Evolutionary conservation across 371 early-diverging fungal species (phyloP).

Genomic region (Lichtheimia hyalospora): DNA sequence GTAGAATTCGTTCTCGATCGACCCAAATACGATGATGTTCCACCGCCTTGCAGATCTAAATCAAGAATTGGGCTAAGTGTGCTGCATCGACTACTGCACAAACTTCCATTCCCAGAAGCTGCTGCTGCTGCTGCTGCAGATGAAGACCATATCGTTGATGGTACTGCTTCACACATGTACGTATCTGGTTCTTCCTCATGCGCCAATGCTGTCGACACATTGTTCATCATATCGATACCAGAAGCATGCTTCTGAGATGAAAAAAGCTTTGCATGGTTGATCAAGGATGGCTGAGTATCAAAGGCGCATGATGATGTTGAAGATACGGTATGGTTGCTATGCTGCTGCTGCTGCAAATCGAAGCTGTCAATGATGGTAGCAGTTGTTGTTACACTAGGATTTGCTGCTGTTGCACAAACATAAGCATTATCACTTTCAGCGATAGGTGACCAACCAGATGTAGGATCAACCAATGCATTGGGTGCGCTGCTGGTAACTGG

Average conservation of each 20-base stretch:
- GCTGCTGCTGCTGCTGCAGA: slow-evolving; percentile 5
- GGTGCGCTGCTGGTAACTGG: background rate
- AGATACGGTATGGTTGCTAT: background rate
- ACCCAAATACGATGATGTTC: background rate
- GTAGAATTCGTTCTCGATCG: slow-evolving; percentile 7
- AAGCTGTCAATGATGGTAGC: background rate
- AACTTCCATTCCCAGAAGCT: slow-evolving; percentile 1
- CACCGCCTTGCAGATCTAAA: slow-evolving; percentile 1
- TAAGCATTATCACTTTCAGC: background rate
- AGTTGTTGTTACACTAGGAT: background rate
- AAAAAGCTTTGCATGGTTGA: background rate
- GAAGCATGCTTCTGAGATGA: slow-evolving; percentile 9
- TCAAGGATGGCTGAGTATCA: too few species aligned
- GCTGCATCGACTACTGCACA: slow-evolving; percentile 23
- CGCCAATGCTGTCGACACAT: too few species aligned
- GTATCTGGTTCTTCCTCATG: too few species aligned
- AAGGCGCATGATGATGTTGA: background rate
- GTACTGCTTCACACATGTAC: too few species aligned
- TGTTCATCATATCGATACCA: background rate
- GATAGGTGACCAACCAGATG: too few species aligned
- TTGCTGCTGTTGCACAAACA: background rate
- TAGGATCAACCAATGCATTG: too few species aligned
- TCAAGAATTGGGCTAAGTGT: slow-evolving; percentile 29
- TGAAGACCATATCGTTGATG: too few species aligned
- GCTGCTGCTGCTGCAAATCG: slow-evolving; percentile 4